Conservation (phyloP, 148 eudicot species). For the Suaeda aralocaspica region DNA sequence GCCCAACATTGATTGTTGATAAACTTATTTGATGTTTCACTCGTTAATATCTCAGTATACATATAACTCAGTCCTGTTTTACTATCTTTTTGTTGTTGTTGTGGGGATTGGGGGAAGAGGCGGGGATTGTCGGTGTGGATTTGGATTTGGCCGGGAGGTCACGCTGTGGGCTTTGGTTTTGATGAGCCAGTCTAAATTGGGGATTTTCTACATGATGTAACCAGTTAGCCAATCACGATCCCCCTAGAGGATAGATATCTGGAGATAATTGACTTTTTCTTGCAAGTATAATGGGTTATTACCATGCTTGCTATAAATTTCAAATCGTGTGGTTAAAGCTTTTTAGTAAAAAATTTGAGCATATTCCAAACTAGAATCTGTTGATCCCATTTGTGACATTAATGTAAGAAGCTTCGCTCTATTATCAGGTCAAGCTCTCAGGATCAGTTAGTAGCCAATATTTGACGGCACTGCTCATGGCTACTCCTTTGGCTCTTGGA, state of each 20-base stretch:
- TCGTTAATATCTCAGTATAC: background rate
- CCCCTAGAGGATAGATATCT: too few species aligned
- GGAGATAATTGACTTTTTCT: too few species aligned
- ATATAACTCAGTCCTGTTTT: background rate
- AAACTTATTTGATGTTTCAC: background rate
- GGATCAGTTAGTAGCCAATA: slow-evolving; percentile 98
- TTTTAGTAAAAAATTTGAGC: background rate
- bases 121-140: too few species aligned
- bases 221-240: too few species aligned
- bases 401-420: background rate
- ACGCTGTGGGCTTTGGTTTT: background rate
- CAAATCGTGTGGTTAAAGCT: too few species aligned
- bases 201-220: too few species aligned
- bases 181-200: too few species aligned
- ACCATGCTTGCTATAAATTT: background rate
- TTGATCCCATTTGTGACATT: too few species aligned
- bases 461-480: slow-evolving; percentile 94
- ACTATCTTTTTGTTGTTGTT: background rate
- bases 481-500: slow-evolving; percentile 89
- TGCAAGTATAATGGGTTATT: too few species aligned
- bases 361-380: background rate
- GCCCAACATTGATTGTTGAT: too few species aligned
- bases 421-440: slow-evolving; percentile 87
- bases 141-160: background rate
- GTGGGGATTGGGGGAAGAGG: background rate